phyloP scores from a whole-genome alignment of 208 protist species.

The Phytomonas sp. region DNA sequence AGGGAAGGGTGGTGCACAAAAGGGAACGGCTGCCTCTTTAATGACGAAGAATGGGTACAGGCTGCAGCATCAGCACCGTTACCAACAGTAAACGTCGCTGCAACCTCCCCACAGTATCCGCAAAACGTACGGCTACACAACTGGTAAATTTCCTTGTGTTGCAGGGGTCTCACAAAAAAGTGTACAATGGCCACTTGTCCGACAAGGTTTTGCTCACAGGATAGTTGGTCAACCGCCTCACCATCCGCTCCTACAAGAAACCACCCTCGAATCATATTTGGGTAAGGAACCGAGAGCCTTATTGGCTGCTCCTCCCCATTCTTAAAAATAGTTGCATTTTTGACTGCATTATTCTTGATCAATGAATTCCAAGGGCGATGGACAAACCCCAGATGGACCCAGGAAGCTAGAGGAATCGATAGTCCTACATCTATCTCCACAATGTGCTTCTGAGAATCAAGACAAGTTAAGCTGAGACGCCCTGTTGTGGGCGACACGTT shows the following conservation, averaged over 20 bases:
- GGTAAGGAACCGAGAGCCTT: constrained; percentile 35
- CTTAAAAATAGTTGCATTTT: constrained; percentile 34
- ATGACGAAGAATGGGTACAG: not conserved
- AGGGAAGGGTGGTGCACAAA: not conserved
- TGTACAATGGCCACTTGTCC: constrained; percentile 62
- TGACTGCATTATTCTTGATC: constrained; percentile 4
- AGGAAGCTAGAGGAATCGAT: constrained; percentile 13
- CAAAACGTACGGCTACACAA: not conserved
- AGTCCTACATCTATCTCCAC: constrained; percentile 15
- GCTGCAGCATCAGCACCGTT: constrained; percentile 1
- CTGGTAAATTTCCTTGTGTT: not conserved
- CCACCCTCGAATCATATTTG: constrained; percentile 31
- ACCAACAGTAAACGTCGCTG: constrained; percentile 3
- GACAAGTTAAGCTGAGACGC: not conserved
- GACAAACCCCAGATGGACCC: constrained; percentile 30
- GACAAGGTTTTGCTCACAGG: constrained; percentile 32
- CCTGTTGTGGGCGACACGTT: constrained; percentile 5
- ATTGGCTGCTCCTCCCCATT: constrained; percentile 31
- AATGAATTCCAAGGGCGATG: constrained; percentile 25
- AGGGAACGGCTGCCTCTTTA: not conserved
- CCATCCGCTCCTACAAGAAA: constrained; percentile 48
- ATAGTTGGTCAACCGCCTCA: constrained; percentile 46
- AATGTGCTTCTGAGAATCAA: constrained; percentile 14
- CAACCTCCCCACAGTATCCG: constrained; percentile 9
- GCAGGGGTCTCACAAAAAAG: constrained; percentile 27